Conservation (phyloP, 257 asterid species). For the Agastache rugosa region DNA sequence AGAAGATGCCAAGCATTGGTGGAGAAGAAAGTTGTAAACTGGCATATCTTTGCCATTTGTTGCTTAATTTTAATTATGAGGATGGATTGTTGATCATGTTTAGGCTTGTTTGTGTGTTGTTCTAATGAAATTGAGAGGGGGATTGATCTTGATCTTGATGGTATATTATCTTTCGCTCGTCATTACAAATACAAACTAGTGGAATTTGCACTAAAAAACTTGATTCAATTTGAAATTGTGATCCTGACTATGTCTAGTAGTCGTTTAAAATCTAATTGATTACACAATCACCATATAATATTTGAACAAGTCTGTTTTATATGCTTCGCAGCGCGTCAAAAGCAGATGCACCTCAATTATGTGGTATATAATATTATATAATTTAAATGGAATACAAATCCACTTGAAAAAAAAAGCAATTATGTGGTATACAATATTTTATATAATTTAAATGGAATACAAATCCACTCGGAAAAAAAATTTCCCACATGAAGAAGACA, state of each 20-base stretch:
- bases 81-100: neutral
- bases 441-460: neutral
- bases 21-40: neutral
- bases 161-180: too few species aligned
- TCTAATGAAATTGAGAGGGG: neutral
- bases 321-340: too few species aligned
- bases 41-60: neutral
- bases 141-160: too few species aligned
- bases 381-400: neutral
- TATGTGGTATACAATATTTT: too few species aligned
- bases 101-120: neutral
- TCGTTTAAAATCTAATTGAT: too few species aligned
- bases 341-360: too few species aligned
- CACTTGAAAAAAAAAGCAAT: neutral
- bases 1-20: slow-evolving; percentile 3
- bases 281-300: too few species aligned
- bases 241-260: neutral
- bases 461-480: neutral
- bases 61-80: slow-evolving; percentile 8
- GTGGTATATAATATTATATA: too few species aligned
- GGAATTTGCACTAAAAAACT: too few species aligned
- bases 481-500: neutral
- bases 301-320: too few species aligned
- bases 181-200: neutral
- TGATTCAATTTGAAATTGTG: neutral